These are phyloP conservation scores for Stygiomarasmius scandens DNA, from an alignment of 1,284 basidiomycete genomes.

Conservation along the genomic window DNA sequence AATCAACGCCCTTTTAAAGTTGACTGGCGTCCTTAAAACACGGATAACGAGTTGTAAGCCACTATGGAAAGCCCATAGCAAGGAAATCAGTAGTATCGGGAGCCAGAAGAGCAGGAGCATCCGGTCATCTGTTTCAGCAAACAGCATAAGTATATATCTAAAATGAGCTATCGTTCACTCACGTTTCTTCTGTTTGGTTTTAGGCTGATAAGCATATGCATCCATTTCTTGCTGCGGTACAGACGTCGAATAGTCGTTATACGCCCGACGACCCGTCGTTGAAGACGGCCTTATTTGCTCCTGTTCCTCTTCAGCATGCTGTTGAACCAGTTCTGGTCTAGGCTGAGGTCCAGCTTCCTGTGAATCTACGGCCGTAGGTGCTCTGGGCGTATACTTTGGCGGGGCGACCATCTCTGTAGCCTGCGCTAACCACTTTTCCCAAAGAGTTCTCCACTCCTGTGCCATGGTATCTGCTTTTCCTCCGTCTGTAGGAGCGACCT, in stretches of 20 bases:
- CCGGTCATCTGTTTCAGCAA: slow-evolving; percentile 67
- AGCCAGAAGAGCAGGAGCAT: slow-evolving; percentile 96
- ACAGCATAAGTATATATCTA: slow-evolving; percentile 12
- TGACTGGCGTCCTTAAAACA: slow-evolving; percentile 52
- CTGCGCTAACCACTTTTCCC: slow-evolving; percentile 75
- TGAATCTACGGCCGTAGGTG: slow-evolving; percentile 17
- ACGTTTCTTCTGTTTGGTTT: slow-evolving; percentile 71
- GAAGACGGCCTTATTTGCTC: slow-evolving; percentile 18
- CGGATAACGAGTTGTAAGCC: slow-evolving; percentile 60
- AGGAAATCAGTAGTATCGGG: slow-evolving; percentile 78
- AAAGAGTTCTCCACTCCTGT: slow-evolving; percentile 60
- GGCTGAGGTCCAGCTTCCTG: slow-evolving; percentile 12
- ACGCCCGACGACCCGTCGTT: slow-evolving; percentile 23
- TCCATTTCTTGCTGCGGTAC: slow-evolving; percentile 68
- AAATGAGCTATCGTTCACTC: too few relatives aligned
- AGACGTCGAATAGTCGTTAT: slow-evolving; percentile 23
- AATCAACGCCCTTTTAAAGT: slow-evolving; percentile 44
- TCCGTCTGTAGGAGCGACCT: slow-evolving; percentile 33
- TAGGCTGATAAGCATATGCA: slow-evolving; percentile 64
- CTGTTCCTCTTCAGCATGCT: slow-evolving; percentile 12
- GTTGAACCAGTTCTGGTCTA: slow-evolving; percentile 5
- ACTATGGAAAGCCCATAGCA: slow-evolving; percentile 66
- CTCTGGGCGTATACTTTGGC: slow-evolving; percentile 69
- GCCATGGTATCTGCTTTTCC: slow-evolving; percentile 40
- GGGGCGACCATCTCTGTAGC: slow-evolving; percentile 60